These are phyloP conservation scores for Oxyria digyna DNA, from an alignment of 148 eudicot species.

Conservation along the genomic window DNA sequence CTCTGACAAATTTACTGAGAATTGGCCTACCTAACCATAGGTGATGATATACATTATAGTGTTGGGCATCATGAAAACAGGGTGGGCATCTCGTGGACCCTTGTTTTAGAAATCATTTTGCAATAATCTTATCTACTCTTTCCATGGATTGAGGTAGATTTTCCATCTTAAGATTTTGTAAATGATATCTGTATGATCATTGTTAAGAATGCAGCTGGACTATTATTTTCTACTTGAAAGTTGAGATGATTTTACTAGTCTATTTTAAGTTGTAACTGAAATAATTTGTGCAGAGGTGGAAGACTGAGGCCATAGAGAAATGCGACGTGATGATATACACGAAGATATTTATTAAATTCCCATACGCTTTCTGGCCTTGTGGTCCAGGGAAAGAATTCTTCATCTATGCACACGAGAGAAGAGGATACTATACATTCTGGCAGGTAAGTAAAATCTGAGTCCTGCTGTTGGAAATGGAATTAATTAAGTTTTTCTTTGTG, in stretches of 20 bases:
- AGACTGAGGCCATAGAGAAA: conserved; percentile 61
- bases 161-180: background rate
- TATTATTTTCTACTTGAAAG: background rate
- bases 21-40: conserved; percentile 8
- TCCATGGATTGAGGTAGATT: background rate
- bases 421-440: conserved; percentile 98
- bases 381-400: conserved; percentile 80
- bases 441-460: conserved; percentile 30
- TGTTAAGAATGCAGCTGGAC: background rate
- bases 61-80: conserved; percentile 7
- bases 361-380: conserved; percentile 71
- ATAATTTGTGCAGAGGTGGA: conserved; percentile 58
- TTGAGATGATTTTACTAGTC: background rate
- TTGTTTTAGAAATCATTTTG: conserved; percentile 4
- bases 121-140: conserved; percentile 6
- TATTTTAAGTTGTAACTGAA: background rate
- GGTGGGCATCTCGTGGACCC: conserved; percentile 9
- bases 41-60: conserved; percentile 9
- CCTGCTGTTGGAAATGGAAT: conserved; percentile 4
- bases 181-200: background rate
- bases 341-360: conserved; percentile 84
- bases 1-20: conserved; percentile 6
- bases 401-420: conserved; percentile 78
- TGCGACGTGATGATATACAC: conserved; percentile 88
- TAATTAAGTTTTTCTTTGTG: conserved; percentile 1